Conservation (phyloP, 2,329 filamentous ascomycete species). For the Penicillium griseofulvum region DNA sequence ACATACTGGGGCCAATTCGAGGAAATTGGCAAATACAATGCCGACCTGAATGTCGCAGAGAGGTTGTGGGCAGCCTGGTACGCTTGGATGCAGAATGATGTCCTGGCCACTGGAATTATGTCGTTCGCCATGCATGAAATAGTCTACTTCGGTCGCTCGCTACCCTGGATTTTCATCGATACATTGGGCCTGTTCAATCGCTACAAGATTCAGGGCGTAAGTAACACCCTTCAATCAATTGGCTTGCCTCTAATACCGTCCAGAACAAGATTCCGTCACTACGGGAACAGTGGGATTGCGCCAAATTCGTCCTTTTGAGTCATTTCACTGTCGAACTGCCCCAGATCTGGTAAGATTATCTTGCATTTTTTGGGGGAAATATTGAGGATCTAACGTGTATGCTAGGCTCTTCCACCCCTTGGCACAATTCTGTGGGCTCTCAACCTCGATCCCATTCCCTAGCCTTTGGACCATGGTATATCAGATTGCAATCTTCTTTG, state of each 20-base stretch:
- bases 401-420: slow-evolving; percentile 85
- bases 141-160: slow-evolving; percentile 86
- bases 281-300: slow-evolving; percentile 92
- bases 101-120: slow-evolving; percentile 94
- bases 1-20: slow-evolving; percentile 67
- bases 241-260: not conserved
- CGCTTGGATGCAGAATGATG: slow-evolving; percentile 96
- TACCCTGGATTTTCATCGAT: slow-evolving; percentile 94
- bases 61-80: slow-evolving; percentile 96
- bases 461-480: slow-evolving; percentile 78
- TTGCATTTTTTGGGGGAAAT: not conserved
- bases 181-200: slow-evolving; percentile 80
- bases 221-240: slow-evolving; percentile 28
- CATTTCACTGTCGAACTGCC: slow-evolving; percentile 98
- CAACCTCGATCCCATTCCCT: slow-evolving; percentile 87
- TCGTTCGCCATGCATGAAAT: slow-evolving; percentile 93
- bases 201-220: slow-evolving; percentile 89
- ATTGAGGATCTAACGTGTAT: not conserved
- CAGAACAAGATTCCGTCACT: slow-evolving; percentile 84
- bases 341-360: slow-evolving; percentile 72
- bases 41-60: slow-evolving; percentile 82
- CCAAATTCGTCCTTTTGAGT: slow-evolving; percentile 83
- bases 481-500: slow-evolving; percentile 91
- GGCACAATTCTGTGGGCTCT: slow-evolving; percentile 86
- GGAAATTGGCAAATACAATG: slow-evolving; percentile 69